Evolutionary conservation across 352 stramenopile genomes (phyloP).

Genomic region (Phytophthora meadii): DNA sequence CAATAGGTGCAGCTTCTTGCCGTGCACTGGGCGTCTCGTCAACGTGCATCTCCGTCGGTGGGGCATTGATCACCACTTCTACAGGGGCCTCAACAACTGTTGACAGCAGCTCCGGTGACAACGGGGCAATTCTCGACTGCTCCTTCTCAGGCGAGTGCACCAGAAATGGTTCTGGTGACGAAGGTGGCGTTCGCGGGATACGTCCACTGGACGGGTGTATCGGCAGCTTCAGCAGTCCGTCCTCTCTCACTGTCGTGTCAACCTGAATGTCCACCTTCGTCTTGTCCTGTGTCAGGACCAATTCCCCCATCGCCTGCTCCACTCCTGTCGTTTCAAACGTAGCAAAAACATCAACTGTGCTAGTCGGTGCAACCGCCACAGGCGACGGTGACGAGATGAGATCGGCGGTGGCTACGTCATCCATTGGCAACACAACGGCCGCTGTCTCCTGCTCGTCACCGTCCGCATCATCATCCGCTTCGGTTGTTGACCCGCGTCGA

Average conservation of each 20-base stretch:
- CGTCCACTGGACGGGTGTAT: conserved; percentile 34
- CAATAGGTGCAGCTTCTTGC: neutral
- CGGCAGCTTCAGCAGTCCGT: conserved; percentile 28
- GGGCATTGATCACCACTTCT: neutral
- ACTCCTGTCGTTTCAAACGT: conserved; percentile 4
- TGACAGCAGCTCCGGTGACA: conserved; percentile 9
- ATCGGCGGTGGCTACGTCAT: conserved; percentile 22
- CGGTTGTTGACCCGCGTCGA: conserved; percentile 1
- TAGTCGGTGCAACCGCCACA: conserved; percentile 22
- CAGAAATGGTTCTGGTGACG: conserved; percentile 26
- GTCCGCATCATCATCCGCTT: conserved; percentile 7
- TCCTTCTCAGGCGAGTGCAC: conserved; percentile 38
- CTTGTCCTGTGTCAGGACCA: conserved; percentile 15
- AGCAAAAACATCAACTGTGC: conserved; percentile 23
- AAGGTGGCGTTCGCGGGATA: conserved; percentile 26
- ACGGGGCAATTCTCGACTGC: conserved; percentile 23
- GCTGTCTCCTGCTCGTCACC: conserved; percentile 9
- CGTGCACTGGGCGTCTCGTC: neutral
- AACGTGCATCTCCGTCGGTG: neutral
- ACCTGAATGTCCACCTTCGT: neutral
- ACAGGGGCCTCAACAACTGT: conserved; percentile 3
- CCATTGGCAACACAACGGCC: conserved; percentile 4
- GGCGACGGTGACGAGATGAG: conserved; percentile 58
- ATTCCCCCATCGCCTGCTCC: conserved; percentile 21
- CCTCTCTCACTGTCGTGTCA: conserved; percentile 6